These are phyloP conservation scores for Saprolegnia parasitica DNA, from an alignment of 352 stramenopile species.

Conservation along the genomic window DNA sequence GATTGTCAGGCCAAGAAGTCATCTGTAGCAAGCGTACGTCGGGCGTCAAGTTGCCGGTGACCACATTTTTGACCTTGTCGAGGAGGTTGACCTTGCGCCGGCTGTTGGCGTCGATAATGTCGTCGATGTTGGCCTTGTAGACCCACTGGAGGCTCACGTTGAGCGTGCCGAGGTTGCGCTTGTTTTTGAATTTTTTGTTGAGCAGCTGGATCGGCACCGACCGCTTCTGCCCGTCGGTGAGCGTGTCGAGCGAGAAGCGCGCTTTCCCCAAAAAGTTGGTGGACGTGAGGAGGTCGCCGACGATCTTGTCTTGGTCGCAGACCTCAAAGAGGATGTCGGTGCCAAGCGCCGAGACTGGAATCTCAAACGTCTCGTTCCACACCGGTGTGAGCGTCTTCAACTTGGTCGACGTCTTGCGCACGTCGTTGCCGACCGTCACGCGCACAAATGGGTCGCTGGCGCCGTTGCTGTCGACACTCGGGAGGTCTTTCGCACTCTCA, in stretches of 20 bases:
- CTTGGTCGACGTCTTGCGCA: constrained; percentile 55
- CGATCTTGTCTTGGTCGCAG: constrained; percentile 51
- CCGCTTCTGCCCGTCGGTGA: constrained; percentile 50
- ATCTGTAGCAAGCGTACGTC: constrained; percentile 3
- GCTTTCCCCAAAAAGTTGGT: constrained; percentile 73
- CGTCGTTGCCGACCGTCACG: constrained; percentile 50
- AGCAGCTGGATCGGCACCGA: constrained; percentile 47
- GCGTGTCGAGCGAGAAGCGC: constrained; percentile 51
- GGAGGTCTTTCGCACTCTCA: constrained; percentile 1
- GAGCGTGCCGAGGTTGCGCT: constrained; percentile 48
- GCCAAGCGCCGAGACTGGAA: constrained; percentile 54
- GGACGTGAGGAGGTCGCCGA: constrained; percentile 55
- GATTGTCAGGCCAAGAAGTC: no score
- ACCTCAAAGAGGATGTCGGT: constrained; percentile 55
- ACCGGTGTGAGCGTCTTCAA: constrained; percentile 59
- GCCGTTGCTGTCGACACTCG: constrained; percentile 1
- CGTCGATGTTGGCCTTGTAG: constrained; percentile 67
- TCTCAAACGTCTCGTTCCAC: constrained; percentile 57
- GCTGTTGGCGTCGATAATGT: constrained; percentile 44
- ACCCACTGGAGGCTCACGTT: constrained; percentile 46
- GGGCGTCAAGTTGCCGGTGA: constrained; percentile 20
- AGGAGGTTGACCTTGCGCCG: background rate
- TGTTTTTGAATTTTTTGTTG: constrained; percentile 45
- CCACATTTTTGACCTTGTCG: background rate
- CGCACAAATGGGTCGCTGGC: constrained; percentile 52